A percentile compares a stretch with the other conserved stretches of the same genome.
Evolutionary conservation across 768 basidiomycete species (phyloP).

Genomic region (Gymnopilus junonius): DNA sequence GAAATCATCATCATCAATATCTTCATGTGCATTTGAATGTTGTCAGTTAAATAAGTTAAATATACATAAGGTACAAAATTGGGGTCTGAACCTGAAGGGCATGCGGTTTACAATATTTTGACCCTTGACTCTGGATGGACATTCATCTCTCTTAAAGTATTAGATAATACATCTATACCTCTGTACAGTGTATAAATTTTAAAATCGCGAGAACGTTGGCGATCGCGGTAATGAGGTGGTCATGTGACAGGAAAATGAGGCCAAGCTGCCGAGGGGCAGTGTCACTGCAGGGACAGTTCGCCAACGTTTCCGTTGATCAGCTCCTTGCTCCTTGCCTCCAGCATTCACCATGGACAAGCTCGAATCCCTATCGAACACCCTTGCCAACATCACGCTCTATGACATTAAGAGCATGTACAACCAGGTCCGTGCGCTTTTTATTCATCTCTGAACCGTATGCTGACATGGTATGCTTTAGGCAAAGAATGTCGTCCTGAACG

Average conservation of each 20-base stretch:
- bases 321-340: slow-evolving; percentile 1
- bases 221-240: not conserved
- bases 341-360: slow-evolving; percentile 70
- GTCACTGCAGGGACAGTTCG: not conserved
- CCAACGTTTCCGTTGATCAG: not conserved
- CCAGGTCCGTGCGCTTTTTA: slow-evolving; percentile 56
- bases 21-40: too few relatives aligned
- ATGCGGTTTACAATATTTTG: too few relatives aligned
- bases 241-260: slow-evolving; percentile 8
- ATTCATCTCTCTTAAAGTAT: too few relatives aligned
- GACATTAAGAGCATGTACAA: slow-evolving; percentile 95
- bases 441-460: slow-evolving; percentile 7
- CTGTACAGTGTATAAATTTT: too few relatives aligned
- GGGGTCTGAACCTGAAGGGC: not conserved
- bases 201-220: not conserved
- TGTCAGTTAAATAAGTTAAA: too few relatives aligned
- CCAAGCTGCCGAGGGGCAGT: not conserved
- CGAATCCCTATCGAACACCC: slow-evolving; percentile 71
- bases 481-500: slow-evolving; percentile 94
- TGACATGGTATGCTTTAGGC: slow-evolving; percentile 55
- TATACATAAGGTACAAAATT: not conserved
- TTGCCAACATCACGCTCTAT: slow-evolving; percentile 88
- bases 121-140: too few relatives aligned
- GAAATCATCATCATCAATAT: too few relatives aligned
- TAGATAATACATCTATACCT: too few relatives aligned